Base-by-base conservation (phyloP, 768 basidiomycete genomes). In the Piloderma croceum region DNA sequence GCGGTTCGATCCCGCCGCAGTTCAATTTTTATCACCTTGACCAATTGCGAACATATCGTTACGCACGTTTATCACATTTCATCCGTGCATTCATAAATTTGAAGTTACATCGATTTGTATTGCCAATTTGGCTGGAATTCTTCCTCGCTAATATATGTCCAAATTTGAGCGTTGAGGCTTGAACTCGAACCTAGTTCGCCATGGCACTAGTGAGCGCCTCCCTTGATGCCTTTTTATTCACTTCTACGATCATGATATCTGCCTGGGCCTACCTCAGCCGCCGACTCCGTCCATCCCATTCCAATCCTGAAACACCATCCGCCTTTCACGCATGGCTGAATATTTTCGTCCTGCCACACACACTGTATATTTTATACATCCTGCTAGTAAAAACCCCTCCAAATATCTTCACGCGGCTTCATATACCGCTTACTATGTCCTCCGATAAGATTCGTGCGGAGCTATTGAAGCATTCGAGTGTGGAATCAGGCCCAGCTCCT, bases 381-480 rank as follows among this genome's bases (percentile, higher is more conserved):
- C 43, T 79, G 7, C 51, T 75, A 23, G 58, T 75, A 11, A 56
- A 62, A 18, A 70, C 68, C 36, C 80, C 83, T 7, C 68, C 70
- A 34, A 86, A 86, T 51, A 53, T 88, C 23, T 88, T 83, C 56
- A 63, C 61, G 27, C 59, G 65, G 3, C 62, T 85, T n/a, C 50
- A 62, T 2, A 55, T 83, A 33, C 75, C 81, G 1, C 45, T 83
- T 36, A 78, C 70, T 42, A 68, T 68, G 3, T 67, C 79, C 0
- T 63, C 73, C 21, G 78, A 82, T 24, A 50, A 53, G 7, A 70
- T 88, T 29, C 71, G 70, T 12, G 59, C 63, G 5, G 45, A 69
- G 7, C 54, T 86, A 25, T 47, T 70, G 4, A 61, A 59, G 38
- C 59, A 60, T 24, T 73, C 72, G 7, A 67, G 68, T 19, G 57